Evolutionary conservation across 2,329 filamentous ascomycete species (phyloP), one percentile per base, ranked within the genome.

Genomic region (Penicillium crustosum): DNA sequence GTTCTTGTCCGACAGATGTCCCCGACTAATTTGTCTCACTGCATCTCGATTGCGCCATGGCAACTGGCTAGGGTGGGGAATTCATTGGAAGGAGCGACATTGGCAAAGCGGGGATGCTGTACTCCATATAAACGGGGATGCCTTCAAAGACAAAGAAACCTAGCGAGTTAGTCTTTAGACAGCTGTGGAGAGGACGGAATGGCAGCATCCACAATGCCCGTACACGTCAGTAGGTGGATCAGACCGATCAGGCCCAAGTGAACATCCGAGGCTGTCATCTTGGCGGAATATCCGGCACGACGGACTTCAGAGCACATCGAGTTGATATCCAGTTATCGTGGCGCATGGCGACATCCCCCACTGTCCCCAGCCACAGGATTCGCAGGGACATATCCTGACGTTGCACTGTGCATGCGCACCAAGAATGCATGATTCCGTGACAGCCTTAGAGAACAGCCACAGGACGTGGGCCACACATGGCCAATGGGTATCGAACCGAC

Each of bases 1-100:
- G 27, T 45, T 55, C 53, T 52, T 59, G 62, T 64, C 49, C 43
- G 52, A 63, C 62, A 63, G 61, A 55, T 66, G 62, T 60, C 61
- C 7, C 29, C 27, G 54, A 52, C 47, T 59, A 44, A 65, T 66
- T 66, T 57, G 64, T 53, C 21, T 27, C 25, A 50, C 47, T 23
- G 4, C n/a, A 43, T 43, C 13, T 25, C 57, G 23, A 57, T 63
- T 54, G 60, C 54, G 53, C 44, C 51, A 52, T 55, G 49, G 50
- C 57, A 58, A 55, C 27, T 53, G 41, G 47, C 27, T 35, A n/a
- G 39, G 41, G 55, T 50, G 57, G 59, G 53, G 53, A 25, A 48
- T 23, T 47, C 17, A n/a, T 39, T 35, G 41, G 49, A 33, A 35
- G 10, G 36, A 41, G 17, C 29, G 48, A 38, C 17, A 49, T 50